These are phyloP conservation scores for Zasmidium citrigriseum DNA, from an alignment of 2,329 filamentous ascomycete genomes.

Conservation along the genomic window DNA sequence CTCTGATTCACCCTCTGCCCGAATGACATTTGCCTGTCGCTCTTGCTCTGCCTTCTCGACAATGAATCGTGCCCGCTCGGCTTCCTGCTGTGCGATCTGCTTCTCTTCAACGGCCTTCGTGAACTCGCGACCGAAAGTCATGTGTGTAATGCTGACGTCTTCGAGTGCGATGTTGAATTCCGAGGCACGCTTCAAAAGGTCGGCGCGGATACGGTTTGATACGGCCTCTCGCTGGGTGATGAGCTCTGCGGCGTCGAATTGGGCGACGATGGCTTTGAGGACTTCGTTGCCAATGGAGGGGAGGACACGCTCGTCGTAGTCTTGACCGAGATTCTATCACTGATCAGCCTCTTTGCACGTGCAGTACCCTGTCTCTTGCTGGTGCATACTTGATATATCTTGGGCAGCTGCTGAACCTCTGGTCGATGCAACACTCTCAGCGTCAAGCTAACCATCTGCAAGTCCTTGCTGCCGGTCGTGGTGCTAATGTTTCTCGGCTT, in stretches of 20 bases:
- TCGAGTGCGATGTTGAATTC: slow-evolving; percentile 99
- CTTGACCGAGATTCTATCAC: slow-evolving; percentile 86
- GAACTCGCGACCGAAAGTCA: slow-evolving; percentile 99
- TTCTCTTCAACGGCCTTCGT: slow-evolving; percentile 99
- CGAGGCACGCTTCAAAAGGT: slow-evolving; percentile 86
- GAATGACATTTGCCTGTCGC: slow-evolving; percentile 96
- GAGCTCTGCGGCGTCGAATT: slow-evolving; percentile 60
- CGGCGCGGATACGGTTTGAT: slow-evolving; percentile 86
- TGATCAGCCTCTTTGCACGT: not conserved
- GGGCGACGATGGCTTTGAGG: slow-evolving; percentile 56
- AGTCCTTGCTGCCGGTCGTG: slow-evolving; percentile 95
- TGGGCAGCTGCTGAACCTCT: slow-evolving; percentile 87
- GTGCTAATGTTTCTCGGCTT: slow-evolving; percentile 97
- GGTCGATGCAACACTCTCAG: slow-evolving; percentile 92
- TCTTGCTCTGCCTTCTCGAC: slow-evolving; percentile 99
- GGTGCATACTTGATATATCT: slow-evolving; percentile 91
- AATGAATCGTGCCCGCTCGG: slow-evolving; percentile 94
- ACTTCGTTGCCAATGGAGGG: slow-evolving; percentile 59
- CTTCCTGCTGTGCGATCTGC: slow-evolving; percentile 99
- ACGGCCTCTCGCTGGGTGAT: slow-evolving; percentile 99
- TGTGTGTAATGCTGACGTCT: slow-evolving; percentile 98
- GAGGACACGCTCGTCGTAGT: slow-evolving; percentile 78
- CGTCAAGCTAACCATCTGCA: slow-evolving; percentile 99
- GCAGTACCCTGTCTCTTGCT: not conserved
- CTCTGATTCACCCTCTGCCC: slow-evolving; percentile 96